phyloP scores from a whole-genome alignment of 2,329 filamentous ascomycete species.

The Fusarium subtropicale region DNA sequence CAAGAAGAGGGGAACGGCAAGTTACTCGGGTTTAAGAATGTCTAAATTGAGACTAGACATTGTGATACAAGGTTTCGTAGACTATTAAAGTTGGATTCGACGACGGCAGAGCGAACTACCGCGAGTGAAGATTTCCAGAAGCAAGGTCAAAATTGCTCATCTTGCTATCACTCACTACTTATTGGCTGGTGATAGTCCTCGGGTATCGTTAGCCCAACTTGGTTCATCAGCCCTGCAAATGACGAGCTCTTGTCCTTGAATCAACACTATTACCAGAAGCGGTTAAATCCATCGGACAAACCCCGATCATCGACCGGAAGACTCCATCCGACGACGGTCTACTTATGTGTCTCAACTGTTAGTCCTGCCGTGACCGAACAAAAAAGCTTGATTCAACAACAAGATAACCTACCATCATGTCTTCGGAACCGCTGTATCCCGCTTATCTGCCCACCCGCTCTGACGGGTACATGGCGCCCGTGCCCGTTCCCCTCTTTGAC shows the following conservation, averaged over 20 bases:
- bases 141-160: neutral
- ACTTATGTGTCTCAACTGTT: neutral
- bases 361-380: neutral
- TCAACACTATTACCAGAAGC: neutral
- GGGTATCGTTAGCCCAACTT: neutral
- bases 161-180: neutral
- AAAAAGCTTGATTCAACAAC: constrained; percentile 2
- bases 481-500: constrained; percentile 46
- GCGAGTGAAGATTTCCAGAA: neutral
- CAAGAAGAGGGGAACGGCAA: neutral
- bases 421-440: constrained; percentile 48
- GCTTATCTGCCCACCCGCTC: constrained; percentile 50
- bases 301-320: constrained; percentile 13
- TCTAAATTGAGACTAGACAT: neutral
- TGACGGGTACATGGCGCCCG: constrained; percentile 46
- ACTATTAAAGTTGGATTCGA: neutral
- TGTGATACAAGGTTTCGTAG: neutral
- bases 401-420: neutral
- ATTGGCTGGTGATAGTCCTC: constrained; percentile 2
- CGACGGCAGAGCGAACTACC: neutral
- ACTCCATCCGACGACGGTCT: constrained; percentile 22
- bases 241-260: constrained; percentile 2
- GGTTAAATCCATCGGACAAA: constrained; percentile 26
- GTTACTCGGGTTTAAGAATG: neutral
- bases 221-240: constrained; percentile 32